These are phyloP conservation scores for Schizochytrium sp. DNA, from an alignment of 108 stramenopile species.

Conservation along the genomic window DNA sequence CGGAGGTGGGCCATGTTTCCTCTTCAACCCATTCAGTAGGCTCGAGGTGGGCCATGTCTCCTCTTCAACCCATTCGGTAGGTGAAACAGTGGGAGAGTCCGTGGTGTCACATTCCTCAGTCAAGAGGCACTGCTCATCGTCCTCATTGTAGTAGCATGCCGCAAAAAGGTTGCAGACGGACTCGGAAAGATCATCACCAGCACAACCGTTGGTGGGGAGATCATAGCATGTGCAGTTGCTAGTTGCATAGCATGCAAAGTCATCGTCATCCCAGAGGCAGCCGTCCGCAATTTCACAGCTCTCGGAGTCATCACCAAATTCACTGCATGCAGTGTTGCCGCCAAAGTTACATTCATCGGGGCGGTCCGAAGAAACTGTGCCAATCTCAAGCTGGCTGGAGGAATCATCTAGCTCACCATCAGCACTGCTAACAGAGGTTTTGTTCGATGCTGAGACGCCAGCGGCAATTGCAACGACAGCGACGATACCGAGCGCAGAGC, in stretches of 20 bases:
- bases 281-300: not conserved
- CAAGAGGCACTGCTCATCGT: not conserved
- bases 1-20: not conserved
- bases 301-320: not conserved
- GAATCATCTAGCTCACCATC: not conserved
- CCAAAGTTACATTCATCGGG: constrained; percentile 27
- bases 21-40: not conserved
- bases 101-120: not conserved
- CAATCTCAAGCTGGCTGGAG: not conserved
- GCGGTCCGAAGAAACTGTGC: not conserved
- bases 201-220: not conserved
- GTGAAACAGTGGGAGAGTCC: no score
- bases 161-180: constrained; percentile 25
- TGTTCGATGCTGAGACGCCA: not conserved
- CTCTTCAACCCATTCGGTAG: not conserved
- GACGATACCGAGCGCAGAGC: not conserved
- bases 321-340: not conserved
- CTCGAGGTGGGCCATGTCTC: not conserved
- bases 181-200: constrained; percentile 4
- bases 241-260: not conserved
- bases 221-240: constrained; percentile 7
- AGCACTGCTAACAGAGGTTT: not conserved
- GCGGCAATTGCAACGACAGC: constrained; percentile 30
- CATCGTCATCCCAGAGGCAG: constrained; percentile 7
- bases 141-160: not conserved